Evolutionary conservation across 75 land plant species (phyloP), one percentile per base, ranked within the genome.

Genomic region (Sequoia sempervirens): DNA sequence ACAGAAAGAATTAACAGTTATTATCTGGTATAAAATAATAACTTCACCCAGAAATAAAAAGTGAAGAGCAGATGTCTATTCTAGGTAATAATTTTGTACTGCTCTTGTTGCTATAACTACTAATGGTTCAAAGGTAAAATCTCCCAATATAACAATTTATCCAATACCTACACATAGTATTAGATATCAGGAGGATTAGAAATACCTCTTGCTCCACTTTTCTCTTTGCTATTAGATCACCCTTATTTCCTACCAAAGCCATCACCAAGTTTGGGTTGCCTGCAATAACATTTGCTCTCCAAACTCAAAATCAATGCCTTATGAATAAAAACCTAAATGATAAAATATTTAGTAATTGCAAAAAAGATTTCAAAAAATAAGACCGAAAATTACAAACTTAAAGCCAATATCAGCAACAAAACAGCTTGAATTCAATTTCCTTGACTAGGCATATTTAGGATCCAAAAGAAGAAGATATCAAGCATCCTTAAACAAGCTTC

Each of bases 161-260:
- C 11, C 30, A 23, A 28, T 70, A 70, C 7, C 36, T 32, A 70
- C n/a, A 23, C 26, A 61, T 61, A 61, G 8, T 23, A 5, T 61
- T 61, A 20, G n/a, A 5, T 7, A 61, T 61, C 66, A 6, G 8
- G 66, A 61, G 66, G 7, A 61, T 61, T 13, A 10, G n/a, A 15
- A 50, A 14, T 90, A 94, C 96, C 96, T 94, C 90, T 32, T 69
- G 76, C 2, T 84, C 88, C 45, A 93, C 91, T 47, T 90, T 86
- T 87, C 95, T 91, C 53, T 89, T 89, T n/a, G 89, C 40, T 68
- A 88, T 84, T 80, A 95, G 85, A 82, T 95, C 96, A 80, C 86
- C 91, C 83, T 95, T 95, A 79, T 95, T 95, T 78, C 86, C 96
- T 13, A 90, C 95, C 52, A 95, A 80, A 30, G 88, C 89, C 93